Evolutionary conservation across 2,329 filamentous ascomycete genomes (phyloP).

Genomic region (Magnaporthiopsis poae): DNA sequence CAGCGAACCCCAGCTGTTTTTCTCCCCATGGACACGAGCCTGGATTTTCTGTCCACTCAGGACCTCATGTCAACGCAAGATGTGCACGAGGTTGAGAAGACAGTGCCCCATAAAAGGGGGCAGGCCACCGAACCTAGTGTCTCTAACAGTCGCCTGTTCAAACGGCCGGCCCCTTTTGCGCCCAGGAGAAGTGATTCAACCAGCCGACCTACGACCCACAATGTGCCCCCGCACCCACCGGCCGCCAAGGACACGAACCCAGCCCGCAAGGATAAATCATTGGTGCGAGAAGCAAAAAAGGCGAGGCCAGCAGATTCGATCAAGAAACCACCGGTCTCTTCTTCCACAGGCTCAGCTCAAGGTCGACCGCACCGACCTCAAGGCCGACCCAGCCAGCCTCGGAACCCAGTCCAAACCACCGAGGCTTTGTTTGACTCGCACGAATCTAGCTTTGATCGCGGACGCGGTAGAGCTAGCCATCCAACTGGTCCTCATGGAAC

Average conservation of each 20-base stretch:
- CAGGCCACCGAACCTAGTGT: no score
- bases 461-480: neutral
- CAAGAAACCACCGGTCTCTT: neutral
- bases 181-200: neutral
- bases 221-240: neutral
- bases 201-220: neutral
- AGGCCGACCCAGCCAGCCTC: slow-evolving; percentile 11
- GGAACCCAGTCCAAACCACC: slow-evolving; percentile 8
- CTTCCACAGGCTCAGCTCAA: neutral
- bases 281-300: neutral
- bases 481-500: neutral
- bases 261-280: neutral
- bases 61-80: slow-evolving; percentile 39
- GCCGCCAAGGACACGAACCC: neutral
- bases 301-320: neutral
- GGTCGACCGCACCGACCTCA: neutral
- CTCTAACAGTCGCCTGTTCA: neutral
- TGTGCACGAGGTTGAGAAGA: slow-evolving; percentile 30
- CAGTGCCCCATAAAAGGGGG: slow-evolving; percentile 9
- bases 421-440: slow-evolving; percentile 7
- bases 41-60: slow-evolving; percentile 34
- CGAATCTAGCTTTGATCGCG: neutral
- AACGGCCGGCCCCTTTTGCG: neutral
- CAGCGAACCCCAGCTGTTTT: neutral
- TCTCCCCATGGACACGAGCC: neutral